Percentiles rank a stretch among this genome's conserved stretches.
Conservation (phyloP, 352 stramenopile genomes). For the Lagenidium sp. region DNA sequence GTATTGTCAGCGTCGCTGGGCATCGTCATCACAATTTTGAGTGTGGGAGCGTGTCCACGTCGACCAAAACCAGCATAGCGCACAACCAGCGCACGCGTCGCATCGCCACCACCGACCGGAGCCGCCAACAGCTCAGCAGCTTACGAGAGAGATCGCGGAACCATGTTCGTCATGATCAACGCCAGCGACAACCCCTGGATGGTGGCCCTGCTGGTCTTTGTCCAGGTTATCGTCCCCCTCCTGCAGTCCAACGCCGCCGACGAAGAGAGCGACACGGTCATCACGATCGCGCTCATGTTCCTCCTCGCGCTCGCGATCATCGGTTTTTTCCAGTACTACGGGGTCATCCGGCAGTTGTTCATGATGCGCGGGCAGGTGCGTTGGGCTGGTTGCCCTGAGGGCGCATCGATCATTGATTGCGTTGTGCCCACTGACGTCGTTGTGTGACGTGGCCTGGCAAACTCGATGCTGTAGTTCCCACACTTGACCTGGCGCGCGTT, state of each 20-base stretch:
- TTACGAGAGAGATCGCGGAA: neutral
- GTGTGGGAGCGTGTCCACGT: too few relatives aligned
- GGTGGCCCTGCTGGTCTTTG: constrained; percentile 65
- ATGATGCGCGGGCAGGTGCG: constrained; percentile 13
- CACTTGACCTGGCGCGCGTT: constrained; percentile 50
- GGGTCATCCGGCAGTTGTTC: constrained; percentile 34
- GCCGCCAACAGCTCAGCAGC: too few relatives aligned
- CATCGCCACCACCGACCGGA: too few relatives aligned
- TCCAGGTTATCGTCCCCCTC: constrained; percentile 65
- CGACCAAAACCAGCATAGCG: too few relatives aligned
- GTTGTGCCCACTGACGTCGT: too few relatives aligned
- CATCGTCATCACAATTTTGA: too few relatives aligned
- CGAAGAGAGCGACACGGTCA: constrained; percentile 30
- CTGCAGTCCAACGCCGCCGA: constrained; percentile 64
- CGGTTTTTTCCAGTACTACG: constrained; percentile 47
- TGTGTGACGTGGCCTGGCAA: too few relatives aligned
- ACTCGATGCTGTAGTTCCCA: constrained; percentile 17
- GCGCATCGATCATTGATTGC: too few relatives aligned
- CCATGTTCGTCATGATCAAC: constrained; percentile 77
- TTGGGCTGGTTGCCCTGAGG: too few relatives aligned
- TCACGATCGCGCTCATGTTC: constrained; percentile 48
- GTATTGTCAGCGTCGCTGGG: too few relatives aligned
- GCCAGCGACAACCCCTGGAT: constrained; percentile 75
- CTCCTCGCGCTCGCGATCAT: constrained; percentile 42
- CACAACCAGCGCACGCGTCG: too few relatives aligned